These are phyloP conservation scores for Amphibolis antarctica DNA, from an alignment of 106 monocot species.

Conservation along the genomic window DNA sequence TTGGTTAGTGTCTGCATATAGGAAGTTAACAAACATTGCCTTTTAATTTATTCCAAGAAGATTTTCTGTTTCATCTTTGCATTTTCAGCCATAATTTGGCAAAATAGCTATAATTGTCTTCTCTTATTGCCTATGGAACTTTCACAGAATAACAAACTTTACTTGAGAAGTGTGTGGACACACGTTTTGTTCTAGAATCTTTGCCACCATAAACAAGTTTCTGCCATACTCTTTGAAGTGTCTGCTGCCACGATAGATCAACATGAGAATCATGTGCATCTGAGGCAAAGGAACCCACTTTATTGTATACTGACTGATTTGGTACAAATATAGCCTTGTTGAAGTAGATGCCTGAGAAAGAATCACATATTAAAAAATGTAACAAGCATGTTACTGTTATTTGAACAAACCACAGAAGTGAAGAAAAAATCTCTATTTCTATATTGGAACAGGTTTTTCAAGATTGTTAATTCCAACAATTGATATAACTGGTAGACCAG, in stretches of 20 bases:
- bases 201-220: conserved; percentile 30
- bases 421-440: too few species aligned
- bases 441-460: too few species aligned
- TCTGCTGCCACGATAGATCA: conserved; percentile 82
- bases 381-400: not conserved
- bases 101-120: too few species aligned
- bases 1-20: too few species aligned
- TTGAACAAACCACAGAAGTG: not conserved
- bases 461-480: too few species aligned
- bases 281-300: conserved; percentile 54
- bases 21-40: too few species aligned
- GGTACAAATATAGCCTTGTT: conserved; percentile 84
- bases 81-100: too few species aligned
- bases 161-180: not conserved
- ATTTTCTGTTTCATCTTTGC: too few species aligned
- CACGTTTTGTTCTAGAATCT: conserved; percentile 19
- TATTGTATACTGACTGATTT: conserved; percentile 67
- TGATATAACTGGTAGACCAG: too few species aligned
- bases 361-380: not conserved
- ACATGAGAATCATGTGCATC: conserved; percentile 36
- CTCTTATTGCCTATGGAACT: too few species aligned
- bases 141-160: too few species aligned
- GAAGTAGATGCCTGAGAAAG: conserved; percentile 59
- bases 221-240: conserved; percentile 70
- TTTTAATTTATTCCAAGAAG: too few species aligned